phyloP scores from a whole-genome alignment of 1,284 basidiomycete species.

The Rhodotorula sp. region DNA sequence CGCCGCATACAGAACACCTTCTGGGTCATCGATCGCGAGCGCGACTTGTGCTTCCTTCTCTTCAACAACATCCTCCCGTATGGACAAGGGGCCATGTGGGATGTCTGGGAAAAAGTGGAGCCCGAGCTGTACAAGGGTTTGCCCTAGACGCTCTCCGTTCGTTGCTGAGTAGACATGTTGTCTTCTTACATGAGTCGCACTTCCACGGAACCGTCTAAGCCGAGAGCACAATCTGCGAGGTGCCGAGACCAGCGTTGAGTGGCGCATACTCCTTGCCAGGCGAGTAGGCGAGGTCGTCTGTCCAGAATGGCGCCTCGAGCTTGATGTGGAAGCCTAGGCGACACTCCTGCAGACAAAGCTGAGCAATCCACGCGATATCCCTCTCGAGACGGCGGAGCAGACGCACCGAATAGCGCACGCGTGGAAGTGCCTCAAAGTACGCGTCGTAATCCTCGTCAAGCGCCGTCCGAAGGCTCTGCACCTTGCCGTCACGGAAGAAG shows the following conservation, averaged over 20 bases:
- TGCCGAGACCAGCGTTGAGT: neutral
- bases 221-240: neutral
- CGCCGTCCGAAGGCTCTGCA: constrained; percentile 36
- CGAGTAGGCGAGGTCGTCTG: constrained; percentile 21
- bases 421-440: constrained; percentile 46
- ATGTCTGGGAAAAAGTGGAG: constrained; percentile 1
- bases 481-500: constrained; percentile 41
- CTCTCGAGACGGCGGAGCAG: neutral
- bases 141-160: too few relatives aligned
- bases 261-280: neutral
- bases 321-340: constrained; percentile 26
- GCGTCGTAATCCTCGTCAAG: constrained; percentile 40
- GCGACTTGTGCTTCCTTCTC: constrained; percentile 6
- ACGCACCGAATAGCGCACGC: constrained; percentile 42
- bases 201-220: neutral
- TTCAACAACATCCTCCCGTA: constrained; percentile 12
- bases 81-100: neutral
- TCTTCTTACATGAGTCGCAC: too few relatives aligned
- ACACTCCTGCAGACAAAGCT: constrained; percentile 6
- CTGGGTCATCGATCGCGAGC: constrained; percentile 16
- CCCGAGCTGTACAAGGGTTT: constrained; percentile 15
- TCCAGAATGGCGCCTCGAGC: constrained; percentile 33
- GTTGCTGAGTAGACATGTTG: too few relatives aligned
- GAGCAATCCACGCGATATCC: neutral
- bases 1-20: constrained; percentile 5